phyloP scores from a whole-genome alignment of 306 rosid species.

The Vigna reflexopilosa region DNA sequence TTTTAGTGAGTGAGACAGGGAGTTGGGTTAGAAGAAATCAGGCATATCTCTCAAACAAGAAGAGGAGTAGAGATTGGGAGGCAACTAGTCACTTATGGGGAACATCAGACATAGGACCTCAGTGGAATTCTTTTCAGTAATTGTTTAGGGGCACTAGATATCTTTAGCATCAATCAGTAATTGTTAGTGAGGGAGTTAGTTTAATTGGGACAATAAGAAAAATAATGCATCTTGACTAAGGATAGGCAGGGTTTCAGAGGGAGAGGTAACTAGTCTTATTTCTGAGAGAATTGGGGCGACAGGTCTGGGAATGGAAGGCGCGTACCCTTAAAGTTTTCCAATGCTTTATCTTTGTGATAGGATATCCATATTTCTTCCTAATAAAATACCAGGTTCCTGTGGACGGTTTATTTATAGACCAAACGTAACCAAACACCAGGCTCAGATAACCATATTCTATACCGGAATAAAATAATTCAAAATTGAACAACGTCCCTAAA shows the following conservation, averaged over 20 bases:
- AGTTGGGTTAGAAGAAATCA: conserved; percentile 14
- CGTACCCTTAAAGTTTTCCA: background rate
- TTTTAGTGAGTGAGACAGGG: background rate
- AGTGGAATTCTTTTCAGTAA: background rate
- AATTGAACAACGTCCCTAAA: background rate
- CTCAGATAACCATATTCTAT: background rate
- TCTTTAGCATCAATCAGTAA: background rate
- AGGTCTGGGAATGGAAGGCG: background rate
- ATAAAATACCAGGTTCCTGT: background rate
- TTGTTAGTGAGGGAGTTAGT: background rate
- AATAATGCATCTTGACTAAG: background rate
- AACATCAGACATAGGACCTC: background rate
- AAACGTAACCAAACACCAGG: background rate
- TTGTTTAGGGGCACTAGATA: background rate
- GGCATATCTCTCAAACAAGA: background rate
- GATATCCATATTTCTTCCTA: background rate
- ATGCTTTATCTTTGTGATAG: conserved; percentile 8
- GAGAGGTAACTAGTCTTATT: background rate
- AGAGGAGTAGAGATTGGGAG: background rate
- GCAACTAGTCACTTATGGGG: background rate
- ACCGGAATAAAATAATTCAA: conserved; percentile 4
- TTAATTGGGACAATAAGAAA: background rate
- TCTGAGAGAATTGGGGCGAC: background rate
- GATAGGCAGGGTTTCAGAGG: background rate
- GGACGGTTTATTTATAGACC: background rate